Evolutionary conservation across 768 basidiomycete genomes (phyloP), one percentile per base, ranked within the genome.

Genomic region (Trametopsis cervina): DNA sequence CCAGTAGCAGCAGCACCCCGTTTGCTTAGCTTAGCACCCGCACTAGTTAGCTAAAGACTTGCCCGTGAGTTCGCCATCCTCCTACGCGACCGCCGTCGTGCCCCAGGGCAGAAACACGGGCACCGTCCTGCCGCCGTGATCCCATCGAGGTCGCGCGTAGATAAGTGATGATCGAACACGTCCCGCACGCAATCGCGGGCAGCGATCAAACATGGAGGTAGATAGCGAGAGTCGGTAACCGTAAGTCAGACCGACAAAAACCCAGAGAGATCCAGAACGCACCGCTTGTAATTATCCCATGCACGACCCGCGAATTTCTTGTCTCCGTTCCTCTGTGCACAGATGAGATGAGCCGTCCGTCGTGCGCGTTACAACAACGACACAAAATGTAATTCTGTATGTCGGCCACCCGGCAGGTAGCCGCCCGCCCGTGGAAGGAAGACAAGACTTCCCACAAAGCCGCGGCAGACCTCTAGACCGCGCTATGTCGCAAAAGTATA

Each of bases 261-360:
- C 44, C 35, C 50, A 51, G 50, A 25, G 15, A 39, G 41, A 39
- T 21, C 29, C 25, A 23, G 15, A 4, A 65, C 67, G 42, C 47
- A 80, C 80, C 66, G 64, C 59, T 81, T 83, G 60, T 84, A 84
- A 43, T 74, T 64, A 50, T 72, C 63, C 75, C 78, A 85, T 46
- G 72, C 71, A 0, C 69, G 68, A 56, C 84, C 76, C 0, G 72
- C 74, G 51, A 70, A 81, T 57, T 74, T 78, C 64, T 76, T 75
- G 54, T 84, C 69, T 2, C 72, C 77, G 3, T 70, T 61, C 40
- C 62, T 64, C 66, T 68, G 45, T 36, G 35, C 29, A 15, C 15
- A 15, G 29, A 15, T 33, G 29, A 33, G 29, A 7, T 7, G 7
- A 33, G 29, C n/a, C n/a, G n/a, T n/a, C n/a, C n/a, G n/a, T n/a